Percentiles rank a stretch among this genome's conserved stretches.
These are phyloP conservation scores for Epichloe sp. DNA, from an alignment of 2,329 filamentous ascomycete genomes.

Conservation along the genomic window DNA sequence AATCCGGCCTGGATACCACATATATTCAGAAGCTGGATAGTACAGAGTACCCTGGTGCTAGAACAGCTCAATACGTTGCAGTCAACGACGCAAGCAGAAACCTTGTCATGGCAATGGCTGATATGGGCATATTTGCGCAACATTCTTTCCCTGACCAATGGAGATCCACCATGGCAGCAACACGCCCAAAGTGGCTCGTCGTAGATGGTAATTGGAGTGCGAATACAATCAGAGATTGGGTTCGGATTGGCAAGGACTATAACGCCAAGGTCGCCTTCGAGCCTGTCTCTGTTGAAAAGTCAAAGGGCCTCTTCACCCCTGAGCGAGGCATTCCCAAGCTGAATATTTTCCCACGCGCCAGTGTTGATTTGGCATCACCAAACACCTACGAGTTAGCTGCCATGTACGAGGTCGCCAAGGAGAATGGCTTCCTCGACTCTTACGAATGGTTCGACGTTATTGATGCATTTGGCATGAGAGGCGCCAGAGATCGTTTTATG, in stretches of 20 bases:
- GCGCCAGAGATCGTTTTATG: conserved; percentile 60
- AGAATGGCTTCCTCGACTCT: conserved; percentile 53
- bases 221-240: conserved; percentile 52
- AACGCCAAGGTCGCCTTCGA: conserved; percentile 62
- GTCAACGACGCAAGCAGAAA: conserved; percentile 76
- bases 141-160: conserved; percentile 42
- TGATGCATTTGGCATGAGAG: conserved; percentile 63
- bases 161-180: conserved; percentile 42
- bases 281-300: conserved; percentile 76
- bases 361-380: conserved; percentile 66
- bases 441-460: conserved; percentile 68
- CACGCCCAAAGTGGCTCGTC: conserved; percentile 62
- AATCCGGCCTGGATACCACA: conserved; percentile 49
- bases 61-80: conserved; percentile 84
- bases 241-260: conserved; percentile 44
- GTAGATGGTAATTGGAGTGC: conserved; percentile 80
- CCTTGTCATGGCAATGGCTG: conserved; percentile 85
- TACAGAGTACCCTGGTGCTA: conserved; percentile 35
- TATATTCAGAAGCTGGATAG: conserved; percentile 46
- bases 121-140: conserved; percentile 73
- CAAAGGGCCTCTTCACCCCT: conserved; percentile 50
- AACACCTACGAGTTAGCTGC: conserved; percentile 71
- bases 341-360: conserved; percentile 43
- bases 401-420: conserved; percentile 61
- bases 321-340: conserved; percentile 26